Evolutionary conservation across 2,329 filamentous ascomycete species (phyloP), one percentile per base, ranked within the genome.

Genomic region (Tolypocladium capitatum): DNA sequence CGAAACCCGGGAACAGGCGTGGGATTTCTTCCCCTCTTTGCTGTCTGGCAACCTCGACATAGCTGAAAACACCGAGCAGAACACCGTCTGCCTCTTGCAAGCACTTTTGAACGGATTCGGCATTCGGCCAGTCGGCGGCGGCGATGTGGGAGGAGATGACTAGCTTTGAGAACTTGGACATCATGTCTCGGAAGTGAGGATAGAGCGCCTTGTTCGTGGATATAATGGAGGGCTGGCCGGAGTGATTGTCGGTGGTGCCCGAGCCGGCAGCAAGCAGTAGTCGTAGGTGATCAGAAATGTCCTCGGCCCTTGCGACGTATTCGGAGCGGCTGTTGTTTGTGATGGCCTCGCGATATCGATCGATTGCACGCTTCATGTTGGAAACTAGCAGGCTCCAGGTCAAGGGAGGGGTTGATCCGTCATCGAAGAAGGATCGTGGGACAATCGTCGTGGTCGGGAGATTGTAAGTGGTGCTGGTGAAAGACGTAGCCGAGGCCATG

Each of bases 161-260:
- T 10, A 98, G 75, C 65, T 98, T 98, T n/a, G 92, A 97, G 64
- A 98, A 98, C 58, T 94, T 90, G 41, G 92, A 97, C 92, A 98
- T 98, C 83, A 97, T 97, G 62, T 97, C 92, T 47, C 92, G 78
- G 68, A 98, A 98, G 66, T 97, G 90, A 24, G 92, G 92, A 61
- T 97, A 97, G 16, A 98, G 72, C 0, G 89, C 86, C 65, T 97
- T 97, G 72, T 98, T 98, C 5, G 88, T 94, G 7, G 90, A 96
- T 51, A 98, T 98, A 59, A 98, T 96, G n/a, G 92, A 97, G 5
- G 92, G 92, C 56, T 97, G 94, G 38, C 92, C 92, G 20, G 92
- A 97, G 64, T 98, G 92, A 61, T 98, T 98, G 67, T 98, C 92
- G 0, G 92, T 98, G 2, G 92, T 98, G 48, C 91, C 89, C 32